Percentiles rank a stretch among this genome's conserved stretches.
Evolutionary conservation across 306 rosid genomes (phyloP).

Genomic region (Pachyrhizus erosus): DNA sequence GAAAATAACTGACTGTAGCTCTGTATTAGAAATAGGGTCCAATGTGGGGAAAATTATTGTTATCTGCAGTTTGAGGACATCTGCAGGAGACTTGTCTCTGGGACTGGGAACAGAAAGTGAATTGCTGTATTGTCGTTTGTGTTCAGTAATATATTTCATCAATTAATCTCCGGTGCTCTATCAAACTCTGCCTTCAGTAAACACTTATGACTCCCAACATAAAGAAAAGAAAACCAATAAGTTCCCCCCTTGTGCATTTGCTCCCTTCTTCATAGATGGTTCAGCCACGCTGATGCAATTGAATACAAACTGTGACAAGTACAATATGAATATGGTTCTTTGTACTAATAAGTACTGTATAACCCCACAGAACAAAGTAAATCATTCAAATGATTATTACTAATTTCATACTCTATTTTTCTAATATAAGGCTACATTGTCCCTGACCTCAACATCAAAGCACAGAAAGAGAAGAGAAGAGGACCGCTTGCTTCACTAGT

Average conservation of each 20-base stretch:
- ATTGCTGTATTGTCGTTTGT: neutral
- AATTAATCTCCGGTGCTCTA: neutral
- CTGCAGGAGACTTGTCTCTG: neutral
- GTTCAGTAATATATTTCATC: slow-evolving; percentile 1
- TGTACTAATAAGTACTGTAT: neutral
- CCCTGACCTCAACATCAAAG: neutral
- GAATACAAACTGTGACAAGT: no score
- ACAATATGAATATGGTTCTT: neutral
- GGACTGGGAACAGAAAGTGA: neutral
- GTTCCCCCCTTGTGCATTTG: slow-evolving; percentile 1
- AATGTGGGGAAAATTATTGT: neutral
- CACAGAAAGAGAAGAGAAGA: neutral
- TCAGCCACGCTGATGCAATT: no score
- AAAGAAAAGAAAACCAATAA: neutral
- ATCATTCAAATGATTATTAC: neutral
- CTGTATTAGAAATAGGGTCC: neutral
- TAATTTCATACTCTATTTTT: slow-evolving; percentile 7
- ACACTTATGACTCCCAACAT: neutral
- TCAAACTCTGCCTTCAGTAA: no score
- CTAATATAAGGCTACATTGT: neutral
- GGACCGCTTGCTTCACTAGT: neutral
- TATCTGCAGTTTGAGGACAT: neutral
- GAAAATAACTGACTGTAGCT: neutral
- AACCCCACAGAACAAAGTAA: neutral
- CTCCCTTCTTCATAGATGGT: no score